Evolutionary conservation across 73 alveolate genomes (phyloP).

Genomic region (Loxodes magnus): DNA sequence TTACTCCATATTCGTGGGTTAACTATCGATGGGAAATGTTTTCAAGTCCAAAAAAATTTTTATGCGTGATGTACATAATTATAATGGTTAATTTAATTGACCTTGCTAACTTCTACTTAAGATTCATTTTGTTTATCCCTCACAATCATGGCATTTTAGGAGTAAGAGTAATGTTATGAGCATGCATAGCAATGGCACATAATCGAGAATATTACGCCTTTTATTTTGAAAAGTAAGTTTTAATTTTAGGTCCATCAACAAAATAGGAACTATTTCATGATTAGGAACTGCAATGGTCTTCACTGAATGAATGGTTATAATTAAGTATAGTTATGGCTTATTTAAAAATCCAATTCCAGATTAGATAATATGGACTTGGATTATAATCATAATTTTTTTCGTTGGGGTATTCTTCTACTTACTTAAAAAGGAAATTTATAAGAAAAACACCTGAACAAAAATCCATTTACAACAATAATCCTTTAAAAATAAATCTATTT

Average conservation of each 20-base stretch:
- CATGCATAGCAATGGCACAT: slow-evolving; percentile 33
- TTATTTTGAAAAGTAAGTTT: too few relatives aligned
- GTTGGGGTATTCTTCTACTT: slow-evolving; percentile 7
- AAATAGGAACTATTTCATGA: slow-evolving; percentile 28
- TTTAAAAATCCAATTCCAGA: neutral
- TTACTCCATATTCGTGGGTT: slow-evolving; percentile 16
- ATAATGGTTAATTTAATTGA: slow-evolving; percentile 31
- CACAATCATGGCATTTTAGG: slow-evolving; percentile 24
- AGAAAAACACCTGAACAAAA: neutral
- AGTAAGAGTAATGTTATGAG: slow-evolving; percentile 37
- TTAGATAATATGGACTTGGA: slow-evolving; percentile 2
- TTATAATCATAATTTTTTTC: neutral
- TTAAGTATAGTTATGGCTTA: slow-evolving; percentile 5
- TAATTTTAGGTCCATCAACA: slow-evolving; percentile 15
- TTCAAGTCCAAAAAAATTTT: slow-evolving; percentile 13
- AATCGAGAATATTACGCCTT: slow-evolving; percentile 40
- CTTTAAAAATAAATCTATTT: too few relatives aligned
- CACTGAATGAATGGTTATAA: slow-evolving; percentile 6
- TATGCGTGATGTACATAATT: slow-evolving; percentile 1
- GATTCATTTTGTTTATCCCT: slow-evolving; percentile 36
- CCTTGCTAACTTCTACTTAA: slow-evolving; percentile 46
- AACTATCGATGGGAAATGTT: slow-evolving; percentile 41
- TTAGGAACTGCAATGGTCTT: neutral
- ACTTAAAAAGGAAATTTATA: neutral
- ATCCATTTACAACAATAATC: too few relatives aligned